Percentiles rank a stretch among this genome's conserved stretches.
Evolutionary conservation across 1,139 yeast genomes (phyloP).

Genomic region (Pneumocystis canis): DNA sequence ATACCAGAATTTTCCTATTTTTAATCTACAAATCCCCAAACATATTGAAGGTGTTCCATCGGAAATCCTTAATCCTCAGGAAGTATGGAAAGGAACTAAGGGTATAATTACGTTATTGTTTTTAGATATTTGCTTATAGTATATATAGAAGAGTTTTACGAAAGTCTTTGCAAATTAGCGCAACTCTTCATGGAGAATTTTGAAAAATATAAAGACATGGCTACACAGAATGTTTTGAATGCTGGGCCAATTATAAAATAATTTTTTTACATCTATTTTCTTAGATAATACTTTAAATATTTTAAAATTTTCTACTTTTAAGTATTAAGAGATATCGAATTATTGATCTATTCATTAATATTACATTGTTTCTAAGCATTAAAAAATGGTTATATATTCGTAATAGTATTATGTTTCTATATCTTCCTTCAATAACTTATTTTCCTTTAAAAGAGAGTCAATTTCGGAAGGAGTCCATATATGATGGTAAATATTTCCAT

Average conservation of each 20-base stretch:
- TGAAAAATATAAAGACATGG: conserved; percentile 65
- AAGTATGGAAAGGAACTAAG: conserved; percentile 50
- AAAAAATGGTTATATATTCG: background rate
- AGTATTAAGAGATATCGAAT: background rate
- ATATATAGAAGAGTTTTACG: conserved; percentile 29
- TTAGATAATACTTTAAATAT: background rate
- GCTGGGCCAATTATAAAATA: conserved; percentile 56
- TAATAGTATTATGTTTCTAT: background rate
- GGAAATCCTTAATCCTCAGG: conserved; percentile 76
- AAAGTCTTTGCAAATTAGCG: conserved; percentile 64
- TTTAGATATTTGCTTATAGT: background rate
- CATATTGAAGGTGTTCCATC: conserved; percentile 68
- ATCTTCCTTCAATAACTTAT: conserved; percentile 26
- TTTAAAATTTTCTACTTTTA: background rate
- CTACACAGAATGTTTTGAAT: conserved; percentile 73
- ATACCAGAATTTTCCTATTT: conserved; percentile 72
- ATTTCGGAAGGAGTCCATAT: conserved; percentile 72
- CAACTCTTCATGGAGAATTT: conserved; percentile 72
- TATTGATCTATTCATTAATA: background rate
- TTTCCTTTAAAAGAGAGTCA: conserved; percentile 53
- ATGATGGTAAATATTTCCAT: conserved; percentile 46
- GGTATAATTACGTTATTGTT: conserved; percentile 18
- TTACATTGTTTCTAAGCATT: background rate
- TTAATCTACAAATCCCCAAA: conserved; percentile 79
- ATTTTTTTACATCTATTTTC: background rate